Base-by-base conservation (phyloP, 1,139 yeast genomes). In the Magnusiomyces fungicola region DNA sequence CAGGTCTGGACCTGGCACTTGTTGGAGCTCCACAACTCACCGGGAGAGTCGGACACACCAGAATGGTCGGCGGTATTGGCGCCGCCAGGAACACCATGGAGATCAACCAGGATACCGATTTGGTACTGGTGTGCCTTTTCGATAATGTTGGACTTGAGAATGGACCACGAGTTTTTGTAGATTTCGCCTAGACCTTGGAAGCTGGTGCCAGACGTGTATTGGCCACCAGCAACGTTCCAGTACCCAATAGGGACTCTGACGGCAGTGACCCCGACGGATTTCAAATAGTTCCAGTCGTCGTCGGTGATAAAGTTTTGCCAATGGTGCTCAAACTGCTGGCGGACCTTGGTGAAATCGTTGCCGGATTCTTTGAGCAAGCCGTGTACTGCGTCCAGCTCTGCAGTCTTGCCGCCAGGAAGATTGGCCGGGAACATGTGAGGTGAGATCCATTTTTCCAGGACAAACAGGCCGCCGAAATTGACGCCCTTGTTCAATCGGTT, bases 21-120 rank as follows among this genome's bases (percentile, higher is more conserved):
- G 32, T 69, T 67, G 51, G 72, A 70, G 48, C 57, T 64, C 87
- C 87, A 90, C 62, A 81, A 82, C 18, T 70, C 82, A n/a, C 88
- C 83, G 29, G 66, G 64, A 2, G 77, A 77, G 47, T 74, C 65
- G 34, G 68, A 63, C 50, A 83, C 81, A 6, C 97, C 98, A 59
- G 94, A 81, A 64, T 90, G 97, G 51, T 82, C 79, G 25, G 82
- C 83, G 0, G 80, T 78, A 62, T 92, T 92, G 27, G 97, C 97
- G 40, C 97, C 97, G 12, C 87, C 89, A 1, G 97, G 97, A 25
- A 92, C 66, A 0, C 86, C 97, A 66, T 92, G 98, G 43, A 92
- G 62, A 65, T 92, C 98, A 10, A 90, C 76, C 51, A 92, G 61
- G 0, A 90, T 81, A 9, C 89, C 84, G 54, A 92, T 90, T 25